Evolutionary conservation across 306 rosid genomes (phyloP), one percentile per base, ranked within the genome.

Genomic region (Prunus campanulata): DNA sequence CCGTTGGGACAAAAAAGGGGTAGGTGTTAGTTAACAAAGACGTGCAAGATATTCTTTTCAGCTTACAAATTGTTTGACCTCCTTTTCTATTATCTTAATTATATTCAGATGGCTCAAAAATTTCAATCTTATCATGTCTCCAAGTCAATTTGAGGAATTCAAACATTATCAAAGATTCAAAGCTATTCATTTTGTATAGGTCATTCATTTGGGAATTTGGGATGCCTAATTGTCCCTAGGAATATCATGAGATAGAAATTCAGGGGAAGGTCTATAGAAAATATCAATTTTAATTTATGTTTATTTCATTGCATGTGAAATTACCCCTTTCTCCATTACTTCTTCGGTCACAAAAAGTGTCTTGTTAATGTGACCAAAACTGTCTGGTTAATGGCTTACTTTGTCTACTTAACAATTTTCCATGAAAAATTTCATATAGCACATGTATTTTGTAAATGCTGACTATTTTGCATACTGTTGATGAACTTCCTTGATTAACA

Each of bases 401-500:
- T 2, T 48, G 24, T 68, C 59, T 29, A 19, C 56, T 68, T 10
- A 29, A 50, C 12, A 15, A 50, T 32, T 49, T 27, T 49, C 59
- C 39, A 11, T 50, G 22, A 51, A 51, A 16, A 51, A 2, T n/a
- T 24, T 22, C 8, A 10, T 57, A 27, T 49, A 14, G 52, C 4
- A 49, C 13, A 49, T 49, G 3, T 49, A 49, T 11, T 49, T 52
- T 70, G 25, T 51, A n/a, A 68, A 68, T 27, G 13, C 61, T 27
- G 24, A 42, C 61, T 27, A 14, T 49, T 25, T 74, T 16, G 29
- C 13, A 27, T 69, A 61, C 59, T 30, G 60, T 60, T 61, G 20
- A 47, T 61, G 54, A 74, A 61, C 16, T 48, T 1, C 11, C 29
- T 61, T 11, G 67, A 20, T 12, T 44, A 76, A 71, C 81, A 94